Percentiles rank a stretch among this genome's conserved stretches.
Evolutionary conservation across 306 rosid genomes (phyloP).

Genomic region (Castanospermum australe): DNA sequence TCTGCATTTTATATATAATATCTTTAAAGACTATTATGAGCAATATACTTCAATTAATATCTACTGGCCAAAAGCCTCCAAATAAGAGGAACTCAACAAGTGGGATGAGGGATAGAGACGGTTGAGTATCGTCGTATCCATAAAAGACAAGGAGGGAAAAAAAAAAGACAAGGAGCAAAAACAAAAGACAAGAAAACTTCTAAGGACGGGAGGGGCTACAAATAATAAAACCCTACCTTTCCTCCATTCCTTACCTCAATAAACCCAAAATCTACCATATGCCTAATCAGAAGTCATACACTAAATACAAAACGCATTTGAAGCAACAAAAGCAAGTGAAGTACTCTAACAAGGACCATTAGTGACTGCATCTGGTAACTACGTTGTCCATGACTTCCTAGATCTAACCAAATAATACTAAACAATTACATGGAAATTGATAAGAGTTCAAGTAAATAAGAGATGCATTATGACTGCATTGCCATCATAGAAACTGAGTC

Average conservation of each 20-base stretch:
- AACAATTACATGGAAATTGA: slow-evolving; percentile 28
- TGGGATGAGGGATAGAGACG: not conserved
- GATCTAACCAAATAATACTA: slow-evolving; percentile 34
- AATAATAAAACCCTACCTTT: too few relatives aligned
- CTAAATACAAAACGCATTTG: slow-evolving; percentile 40
- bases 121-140: not conserved
- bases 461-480: slow-evolving; percentile 37
- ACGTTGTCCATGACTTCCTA: slow-evolving; percentile 32
- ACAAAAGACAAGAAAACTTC: too few relatives aligned
- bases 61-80: too few relatives aligned
- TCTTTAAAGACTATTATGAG: too few relatives aligned
- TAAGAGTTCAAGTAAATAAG: slow-evolving; percentile 14
- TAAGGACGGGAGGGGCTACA: too few relatives aligned
- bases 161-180: too few relatives aligned
- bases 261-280: slow-evolving; percentile 14
- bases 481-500: slow-evolving; percentile 64
- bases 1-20: too few relatives aligned
- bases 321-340: slow-evolving; percentile 26
- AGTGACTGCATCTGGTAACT: slow-evolving; percentile 22
- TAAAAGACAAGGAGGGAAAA: not conserved
- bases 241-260: too few relatives aligned
- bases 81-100: too few relatives aligned
- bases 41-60: too few relatives aligned
- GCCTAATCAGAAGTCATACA: slow-evolving; percentile 32
- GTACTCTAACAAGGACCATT: slow-evolving; percentile 23